phyloP scores from a whole-genome alignment of 257 asterid genomes.

The Solanum lignicaule region DNA sequence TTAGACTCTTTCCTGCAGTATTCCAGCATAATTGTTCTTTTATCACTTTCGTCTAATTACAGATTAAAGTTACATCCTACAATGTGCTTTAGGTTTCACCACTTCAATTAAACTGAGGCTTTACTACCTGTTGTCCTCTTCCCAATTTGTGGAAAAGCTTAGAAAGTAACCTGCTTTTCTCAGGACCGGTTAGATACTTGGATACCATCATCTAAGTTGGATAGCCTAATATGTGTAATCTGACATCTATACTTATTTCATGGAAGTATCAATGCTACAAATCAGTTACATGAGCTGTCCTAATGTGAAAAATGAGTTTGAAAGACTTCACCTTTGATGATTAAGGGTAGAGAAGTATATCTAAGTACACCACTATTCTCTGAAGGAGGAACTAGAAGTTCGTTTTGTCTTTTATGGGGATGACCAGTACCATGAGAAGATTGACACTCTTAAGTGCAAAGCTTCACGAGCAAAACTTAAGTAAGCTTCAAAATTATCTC shows the following conservation, averaged over 20 bases:
- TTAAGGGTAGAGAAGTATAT: neutral
- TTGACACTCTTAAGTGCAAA: neutral
- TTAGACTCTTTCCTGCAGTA: neutral
- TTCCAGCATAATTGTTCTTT: neutral
- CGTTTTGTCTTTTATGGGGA: neutral
- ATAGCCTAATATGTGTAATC: neutral
- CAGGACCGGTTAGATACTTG: neutral
- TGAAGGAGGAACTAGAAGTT: neutral
- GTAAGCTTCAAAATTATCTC: neutral
- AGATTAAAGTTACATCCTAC: neutral
- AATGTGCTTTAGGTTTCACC: neutral
- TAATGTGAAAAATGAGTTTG: neutral
- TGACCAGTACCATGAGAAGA: neutral
- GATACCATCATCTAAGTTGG: neutral
- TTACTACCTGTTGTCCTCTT: neutral
- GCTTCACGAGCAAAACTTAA: neutral
- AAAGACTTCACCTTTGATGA: neutral
- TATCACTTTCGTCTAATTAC: neutral
- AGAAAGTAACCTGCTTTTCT: neutral
- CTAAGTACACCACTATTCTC: neutral
- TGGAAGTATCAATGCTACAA: neutral
- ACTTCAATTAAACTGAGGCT: neutral
- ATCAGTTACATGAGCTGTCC: neutral
- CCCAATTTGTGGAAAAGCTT: neutral
- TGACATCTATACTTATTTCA: neutral